Percentiles rank a stretch among this genome's conserved stretches.
phyloP scores from a whole-genome alignment of 2,329 filamentous ascomycete genomes.

The Pleomassaria siparia region DNA sequence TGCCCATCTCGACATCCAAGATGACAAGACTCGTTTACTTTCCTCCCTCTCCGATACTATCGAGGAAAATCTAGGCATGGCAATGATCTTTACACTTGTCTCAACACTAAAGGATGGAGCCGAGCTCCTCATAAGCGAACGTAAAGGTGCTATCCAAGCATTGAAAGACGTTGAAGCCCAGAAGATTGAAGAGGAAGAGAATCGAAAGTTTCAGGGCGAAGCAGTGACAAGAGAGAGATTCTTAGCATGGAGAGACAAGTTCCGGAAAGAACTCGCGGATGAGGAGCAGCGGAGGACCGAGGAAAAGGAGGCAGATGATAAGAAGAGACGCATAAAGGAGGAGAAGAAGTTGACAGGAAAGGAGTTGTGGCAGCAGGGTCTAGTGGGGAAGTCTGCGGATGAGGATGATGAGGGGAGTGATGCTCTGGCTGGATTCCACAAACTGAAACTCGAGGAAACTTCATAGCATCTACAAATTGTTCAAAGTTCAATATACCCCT shows the following conservation, averaged over 20 bases:
- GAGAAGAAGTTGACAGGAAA: conserved; percentile 76
- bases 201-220: conserved; percentile 92
- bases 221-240: conserved; percentile 87
- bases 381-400: conserved; percentile 63
- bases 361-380: conserved; percentile 52
- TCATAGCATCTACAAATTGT: conserved; percentile 14
- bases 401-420: conserved; percentile 66
- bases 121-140: conserved; percentile 78
- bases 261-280: conserved; percentile 80
- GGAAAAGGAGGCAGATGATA: conserved; percentile 71
- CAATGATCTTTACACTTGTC: conserved; percentile 93
- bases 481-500: conserved; percentile 3
- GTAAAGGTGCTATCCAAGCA: conserved; percentile 64
- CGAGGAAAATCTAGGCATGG: conserved; percentile 93
- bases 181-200: conserved; percentile 84
- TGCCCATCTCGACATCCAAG: conserved; percentile 73
- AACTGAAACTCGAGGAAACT: conserved; percentile 50
- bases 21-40: conserved; percentile 76
- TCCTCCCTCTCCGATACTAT: conserved; percentile 71
- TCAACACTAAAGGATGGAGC: conserved; percentile 85
- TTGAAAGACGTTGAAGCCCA: conserved; percentile 56
- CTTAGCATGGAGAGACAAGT: conserved; percentile 76
- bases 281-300: conserved; percentile 58
- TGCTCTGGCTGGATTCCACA: conserved; percentile 48
- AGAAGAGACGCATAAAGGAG: conserved; percentile 59